A percentile compares a stretch with the other conserved stretches of the same genome.
Conservation (phyloP, 108 stramenopile species). For the Bacterosira constricta region DNA sequence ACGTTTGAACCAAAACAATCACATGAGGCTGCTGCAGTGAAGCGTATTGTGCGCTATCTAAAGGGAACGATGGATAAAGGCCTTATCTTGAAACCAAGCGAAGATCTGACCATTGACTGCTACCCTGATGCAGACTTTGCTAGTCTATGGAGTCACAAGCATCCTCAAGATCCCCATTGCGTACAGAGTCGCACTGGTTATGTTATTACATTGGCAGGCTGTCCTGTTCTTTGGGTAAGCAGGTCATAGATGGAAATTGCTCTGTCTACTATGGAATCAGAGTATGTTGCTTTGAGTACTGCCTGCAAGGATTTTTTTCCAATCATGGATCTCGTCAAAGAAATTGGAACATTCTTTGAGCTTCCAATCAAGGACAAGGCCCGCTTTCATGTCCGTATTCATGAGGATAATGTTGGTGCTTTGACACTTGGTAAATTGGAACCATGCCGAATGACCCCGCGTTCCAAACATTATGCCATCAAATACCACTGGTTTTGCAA, state of each 20-base stretch:
- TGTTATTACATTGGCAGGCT: constrained; percentile 38
- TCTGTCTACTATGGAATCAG: constrained; percentile 55
- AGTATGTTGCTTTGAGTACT: constrained; percentile 43
- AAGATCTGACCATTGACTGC: constrained; percentile 29
- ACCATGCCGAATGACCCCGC: constrained; percentile 41
- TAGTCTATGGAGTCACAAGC: constrained; percentile 40
- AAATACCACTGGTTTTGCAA: constrained; percentile 60
- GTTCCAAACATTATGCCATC: constrained; percentile 53
- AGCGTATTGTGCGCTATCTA: constrained; percentile 37
- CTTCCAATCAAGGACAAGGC: background rate
- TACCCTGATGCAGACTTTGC: constrained; percentile 56
- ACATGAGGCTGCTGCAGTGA: constrained; percentile 20
- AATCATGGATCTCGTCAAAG: constrained; percentile 3
- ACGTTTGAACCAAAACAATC: constrained; percentile 8
- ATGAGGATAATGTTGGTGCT: constrained; percentile 2
- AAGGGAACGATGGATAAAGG: constrained; percentile 41
- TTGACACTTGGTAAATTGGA: background rate
- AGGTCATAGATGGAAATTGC: constrained; percentile 55
- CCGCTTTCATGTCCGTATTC: background rate
- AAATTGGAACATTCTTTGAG: background rate
- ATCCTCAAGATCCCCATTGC: constrained; percentile 34
- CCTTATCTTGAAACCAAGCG: constrained; percentile 20
- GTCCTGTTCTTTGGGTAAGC: constrained; percentile 52
- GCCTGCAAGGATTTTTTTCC: constrained; percentile 47
- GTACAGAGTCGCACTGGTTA: constrained; percentile 57